These are phyloP conservation scores for Penicillium ochrochloron DNA, from an alignment of 495 filamentous ascomycete genomes.

Conservation along the genomic window DNA sequence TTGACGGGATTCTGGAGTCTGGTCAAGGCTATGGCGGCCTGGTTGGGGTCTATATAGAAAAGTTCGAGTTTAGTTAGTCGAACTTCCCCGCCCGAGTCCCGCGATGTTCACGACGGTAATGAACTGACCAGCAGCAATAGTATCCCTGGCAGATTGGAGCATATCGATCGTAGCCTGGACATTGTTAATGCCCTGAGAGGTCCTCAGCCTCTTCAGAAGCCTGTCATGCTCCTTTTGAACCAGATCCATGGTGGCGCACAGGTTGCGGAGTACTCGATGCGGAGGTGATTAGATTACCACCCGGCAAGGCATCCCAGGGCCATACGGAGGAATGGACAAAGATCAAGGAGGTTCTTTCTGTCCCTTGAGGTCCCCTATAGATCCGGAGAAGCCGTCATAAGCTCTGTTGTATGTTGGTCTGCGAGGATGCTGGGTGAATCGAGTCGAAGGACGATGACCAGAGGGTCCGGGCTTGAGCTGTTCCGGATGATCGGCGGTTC, in stretches of 20 bases:
- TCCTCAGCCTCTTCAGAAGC: slow-evolving; percentile 70
- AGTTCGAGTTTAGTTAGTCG: background rate
- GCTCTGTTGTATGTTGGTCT: background rate
- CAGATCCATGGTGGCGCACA: slow-evolving; percentile 60
- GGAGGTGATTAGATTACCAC: slow-evolving; percentile 37
- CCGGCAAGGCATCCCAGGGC: slow-evolving; percentile 19
- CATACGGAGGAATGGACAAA: slow-evolving; percentile 16
- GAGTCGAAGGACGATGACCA: background rate
- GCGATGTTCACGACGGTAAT: background rate
- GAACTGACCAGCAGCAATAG: slow-evolving; percentile 65
- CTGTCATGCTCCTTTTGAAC: slow-evolving; percentile 75
- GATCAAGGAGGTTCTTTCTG: slow-evolving; percentile 7
- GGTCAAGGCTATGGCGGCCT: slow-evolving; percentile 70
- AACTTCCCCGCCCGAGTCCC: background rate
- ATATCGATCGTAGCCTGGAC: slow-evolving; percentile 80
- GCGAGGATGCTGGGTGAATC: background rate
- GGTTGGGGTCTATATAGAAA: slow-evolving; percentile 63
- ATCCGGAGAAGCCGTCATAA: background rate
- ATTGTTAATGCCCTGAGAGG: slow-evolving; percentile 69
- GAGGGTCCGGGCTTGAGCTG: slow-evolving; percentile 12
- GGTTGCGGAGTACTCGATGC: slow-evolving; percentile 17
- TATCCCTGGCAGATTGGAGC: slow-evolving; percentile 70
- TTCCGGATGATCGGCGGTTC: slow-evolving; percentile 28
- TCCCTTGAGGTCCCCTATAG: background rate
- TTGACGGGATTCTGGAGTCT: slow-evolving; percentile 86